Percentiles rank a stretch among this genome's conserved stretches.
phyloP scores from a whole-genome alignment of 108 stramenopile genomes.

The Cyclotella baltica region DNA sequence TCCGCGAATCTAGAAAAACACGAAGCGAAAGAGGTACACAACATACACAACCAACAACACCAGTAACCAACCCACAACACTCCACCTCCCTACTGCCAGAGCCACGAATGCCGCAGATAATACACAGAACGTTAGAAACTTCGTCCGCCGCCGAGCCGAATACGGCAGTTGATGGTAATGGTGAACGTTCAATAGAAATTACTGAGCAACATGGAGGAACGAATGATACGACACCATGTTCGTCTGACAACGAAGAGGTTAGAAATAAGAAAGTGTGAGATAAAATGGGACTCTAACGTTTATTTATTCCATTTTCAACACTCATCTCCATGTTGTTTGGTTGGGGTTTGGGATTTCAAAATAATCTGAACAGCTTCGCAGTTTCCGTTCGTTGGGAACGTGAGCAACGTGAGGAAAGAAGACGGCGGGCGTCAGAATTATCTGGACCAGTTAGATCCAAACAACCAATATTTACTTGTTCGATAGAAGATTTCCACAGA shows the following conservation, averaged over 20 bases:
- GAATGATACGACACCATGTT: background rate
- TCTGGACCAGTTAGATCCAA: conserved; percentile 29
- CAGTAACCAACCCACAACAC: too few relatives aligned
- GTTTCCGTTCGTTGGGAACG: conserved; percentile 90
- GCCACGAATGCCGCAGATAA: background rate
- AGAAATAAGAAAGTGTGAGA: background rate
- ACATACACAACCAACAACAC: too few relatives aligned
- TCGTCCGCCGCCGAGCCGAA: background rate
- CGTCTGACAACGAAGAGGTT: background rate
- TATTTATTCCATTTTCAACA: background rate
- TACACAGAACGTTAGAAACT: conserved; percentile 6
- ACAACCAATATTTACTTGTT: conserved; percentile 22
- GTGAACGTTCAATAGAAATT: background rate
- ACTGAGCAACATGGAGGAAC: background rate
- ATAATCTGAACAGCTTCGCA: conserved; percentile 74
- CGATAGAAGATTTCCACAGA: conserved; percentile 66
- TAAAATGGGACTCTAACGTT: background rate
- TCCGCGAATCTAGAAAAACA: too few relatives aligned
- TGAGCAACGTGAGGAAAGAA: conserved; percentile 57
- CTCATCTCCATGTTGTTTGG: too few relatives aligned
- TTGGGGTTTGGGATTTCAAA: too few relatives aligned
- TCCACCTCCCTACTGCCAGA: too few relatives aligned
- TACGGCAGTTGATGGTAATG: background rate
- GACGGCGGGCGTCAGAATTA: conserved; percentile 41
- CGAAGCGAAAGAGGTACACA: too few relatives aligned